Evolutionary conservation across 2,329 filamentous ascomycete genomes (phyloP), one percentile per base, ranked within the genome.

Genomic region (Anthostomella pinea): DNA sequence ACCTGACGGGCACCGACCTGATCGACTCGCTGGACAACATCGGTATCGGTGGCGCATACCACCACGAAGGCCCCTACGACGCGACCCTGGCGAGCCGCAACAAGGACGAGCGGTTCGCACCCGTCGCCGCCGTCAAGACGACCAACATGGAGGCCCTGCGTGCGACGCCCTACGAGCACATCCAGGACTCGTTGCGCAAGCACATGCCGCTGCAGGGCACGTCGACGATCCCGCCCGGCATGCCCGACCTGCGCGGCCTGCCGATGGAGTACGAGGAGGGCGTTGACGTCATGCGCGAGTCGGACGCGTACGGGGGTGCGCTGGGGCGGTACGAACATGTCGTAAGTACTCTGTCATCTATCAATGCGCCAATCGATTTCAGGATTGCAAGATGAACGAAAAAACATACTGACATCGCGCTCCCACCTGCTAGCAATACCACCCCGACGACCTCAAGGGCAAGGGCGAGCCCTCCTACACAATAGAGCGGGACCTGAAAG

Each of bases 31-130:
- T 97, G 1, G 91, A 95, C 57, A 72, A 69, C 35, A 68, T 74
- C 3, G 62, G 75, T n/a, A 62, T 73, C 25, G 75, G 77, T 33
- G 73, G 73, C 13, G 65, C 73, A 3, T 95, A 95, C 62, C 91
- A 96, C 61, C 91, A 97, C 54, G 87, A 84, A 46, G 90, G 91
- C 0, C 91, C 91, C 0, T 97, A 86, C 52, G 91, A 97, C 58
- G 87, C 90, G 8, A 84, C 87, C 2, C 72, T 87, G 34, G 70
- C 83, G 2, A 78, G 85, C 9, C 77, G 87, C 30, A 96, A 96
- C 64, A 70, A 66, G 4, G 71, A 79, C 52, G 72, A 68, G 51
- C 63, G 63, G 46, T 70, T 69, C 40, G 82, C 86, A 3, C 90
- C 91, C 0, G 66, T 96, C 6, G 87, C 85, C 18, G 91, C 90